phyloP scores from a whole-genome alignment of 2,329 filamentous ascomycete species.

The Aspergillus candidus region DNA sequence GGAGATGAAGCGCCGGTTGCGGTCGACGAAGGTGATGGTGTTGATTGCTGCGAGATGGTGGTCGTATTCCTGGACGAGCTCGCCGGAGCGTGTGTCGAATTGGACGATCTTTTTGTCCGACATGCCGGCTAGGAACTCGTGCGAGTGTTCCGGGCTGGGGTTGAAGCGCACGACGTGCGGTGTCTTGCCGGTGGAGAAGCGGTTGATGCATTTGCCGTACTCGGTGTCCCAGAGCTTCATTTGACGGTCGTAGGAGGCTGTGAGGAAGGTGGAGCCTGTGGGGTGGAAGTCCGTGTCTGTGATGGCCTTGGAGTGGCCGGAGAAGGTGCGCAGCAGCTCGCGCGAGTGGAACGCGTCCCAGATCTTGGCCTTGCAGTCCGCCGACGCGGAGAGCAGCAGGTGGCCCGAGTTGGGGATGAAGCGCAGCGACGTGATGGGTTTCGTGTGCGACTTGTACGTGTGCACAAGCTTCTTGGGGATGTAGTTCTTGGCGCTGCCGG shows the following conservation, averaged over 20 bases:
- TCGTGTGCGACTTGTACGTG: conserved; percentile 78
- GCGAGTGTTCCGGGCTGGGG: conserved; percentile 65
- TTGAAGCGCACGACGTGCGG: conserved; percentile 95
- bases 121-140: conserved; percentile 95
- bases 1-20: conserved; percentile 91
- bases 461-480: conserved; percentile 92
- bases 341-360: conserved; percentile 91
- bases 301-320: conserved; percentile 81
- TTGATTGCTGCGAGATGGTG: conserved; percentile 98
- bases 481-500: conserved; percentile 76
- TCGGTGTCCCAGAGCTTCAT: conserved; percentile 99
- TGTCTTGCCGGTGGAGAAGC: conserved; percentile 90
- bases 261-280: conserved; percentile 77
- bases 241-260: conserved; percentile 85
- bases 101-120: conserved; percentile 99
- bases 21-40: conserved; percentile 92
- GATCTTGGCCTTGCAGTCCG: conserved; percentile 85
- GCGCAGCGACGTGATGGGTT: conserved; percentile 78
- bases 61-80: conserved; percentile 94
- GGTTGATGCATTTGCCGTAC: conserved; percentile 78
- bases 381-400: conserved; percentile 79
- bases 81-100: conserved; percentile 77
- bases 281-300: conserved; percentile 85
- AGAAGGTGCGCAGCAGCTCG: conserved; percentile 84
- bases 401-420: conserved; percentile 89